A percentile compares a stretch with the other conserved stretches of the same genome.
Evolutionary conservation across 2,329 filamentous ascomycete species (phyloP).

Genomic region (Aspergillus melleus): DNA sequence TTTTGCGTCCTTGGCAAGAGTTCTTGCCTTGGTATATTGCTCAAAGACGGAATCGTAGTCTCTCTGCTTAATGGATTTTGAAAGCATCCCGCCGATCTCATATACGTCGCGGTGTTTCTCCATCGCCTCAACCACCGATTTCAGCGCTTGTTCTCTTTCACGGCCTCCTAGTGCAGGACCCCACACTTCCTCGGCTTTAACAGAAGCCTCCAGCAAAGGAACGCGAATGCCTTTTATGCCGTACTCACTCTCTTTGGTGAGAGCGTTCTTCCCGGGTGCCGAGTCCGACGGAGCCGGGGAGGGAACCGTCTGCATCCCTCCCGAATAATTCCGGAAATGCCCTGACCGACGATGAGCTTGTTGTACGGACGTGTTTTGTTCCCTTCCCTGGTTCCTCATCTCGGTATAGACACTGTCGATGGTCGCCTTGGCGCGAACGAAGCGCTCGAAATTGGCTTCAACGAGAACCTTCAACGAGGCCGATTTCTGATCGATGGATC

Average conservation of each 20-base stretch:
- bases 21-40: conserved; percentile 80
- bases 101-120: conserved; percentile 80
- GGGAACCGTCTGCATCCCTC: conserved; percentile 32
- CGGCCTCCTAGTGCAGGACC: conserved; percentile 87
- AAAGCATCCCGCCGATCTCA: conserved; percentile 73
- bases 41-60: conserved; percentile 88
- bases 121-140: conserved; percentile 71
- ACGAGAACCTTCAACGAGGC: conserved; percentile 94
- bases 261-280: conserved; percentile 80
- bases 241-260: conserved; percentile 90
- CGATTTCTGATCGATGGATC: conserved; percentile 96
- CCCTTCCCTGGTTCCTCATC: conserved; percentile 74
- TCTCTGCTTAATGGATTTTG: conserved; percentile 83
- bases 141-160: conserved; percentile 86
- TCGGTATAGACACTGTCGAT: conserved; percentile 99
- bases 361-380: conserved; percentile 39
- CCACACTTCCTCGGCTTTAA: conserved; percentile 97
- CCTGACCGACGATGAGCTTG: conserved; percentile 63
- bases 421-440: conserved; percentile 94
- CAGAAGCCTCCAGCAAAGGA: conserved; percentile 83
- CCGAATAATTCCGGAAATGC: conserved; percentile 57
- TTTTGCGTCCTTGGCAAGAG: conserved; percentile 75
- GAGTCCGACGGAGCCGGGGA: conserved; percentile 37
- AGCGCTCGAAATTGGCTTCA: conserved; percentile 97
- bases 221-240: conserved; percentile 84